These are phyloP conservation scores for Chamaenerion angustifolium DNA, from an alignment of 345 rosid species.

Conservation along the genomic window DNA sequence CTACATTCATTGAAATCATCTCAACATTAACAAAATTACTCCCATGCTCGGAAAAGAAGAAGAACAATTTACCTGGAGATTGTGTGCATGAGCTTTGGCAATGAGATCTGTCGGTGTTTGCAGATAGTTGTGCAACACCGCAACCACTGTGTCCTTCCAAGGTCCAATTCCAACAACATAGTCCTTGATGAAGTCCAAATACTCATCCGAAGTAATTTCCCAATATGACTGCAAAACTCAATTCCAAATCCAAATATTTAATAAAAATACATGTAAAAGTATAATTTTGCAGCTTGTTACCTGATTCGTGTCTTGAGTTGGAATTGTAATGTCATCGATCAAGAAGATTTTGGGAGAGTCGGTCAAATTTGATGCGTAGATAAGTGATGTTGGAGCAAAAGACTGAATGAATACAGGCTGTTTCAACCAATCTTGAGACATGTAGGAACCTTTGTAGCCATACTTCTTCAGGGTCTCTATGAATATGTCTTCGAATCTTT, in stretches of 20 bases:
- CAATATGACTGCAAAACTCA: constrained; percentile 52
- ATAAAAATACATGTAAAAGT: neutral
- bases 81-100: constrained; percentile 61
- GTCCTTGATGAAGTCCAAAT: constrained; percentile 55
- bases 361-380: constrained; percentile 42
- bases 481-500: constrained; percentile 63
- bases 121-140: constrained; percentile 41
- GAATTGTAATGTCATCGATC: constrained; percentile 53
- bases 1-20: constrained; percentile 7
- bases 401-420: constrained; percentile 87
- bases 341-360: constrained; percentile 74
- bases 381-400: constrained; percentile 81
- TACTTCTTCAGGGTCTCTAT: constrained; percentile 64
- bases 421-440: constrained; percentile 74
- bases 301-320: constrained; percentile 89
- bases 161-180: constrained; percentile 96
- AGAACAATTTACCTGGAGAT: constrained; percentile 46
- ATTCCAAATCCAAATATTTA: neutral
- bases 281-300: constrained; percentile 16
- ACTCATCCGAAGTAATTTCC: constrained; percentile 74
- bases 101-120: constrained; percentile 73
- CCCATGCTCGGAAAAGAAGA: too few species aligned
- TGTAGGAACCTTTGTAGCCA: constrained; percentile 66
- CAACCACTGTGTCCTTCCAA: constrained; percentile 92
- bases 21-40: too few species aligned